Percentiles rank a stretch among this genome's conserved stretches.
phyloP scores from a whole-genome alignment of 2,329 filamentous ascomycete species.

The Dactylellina drechsleri region DNA sequence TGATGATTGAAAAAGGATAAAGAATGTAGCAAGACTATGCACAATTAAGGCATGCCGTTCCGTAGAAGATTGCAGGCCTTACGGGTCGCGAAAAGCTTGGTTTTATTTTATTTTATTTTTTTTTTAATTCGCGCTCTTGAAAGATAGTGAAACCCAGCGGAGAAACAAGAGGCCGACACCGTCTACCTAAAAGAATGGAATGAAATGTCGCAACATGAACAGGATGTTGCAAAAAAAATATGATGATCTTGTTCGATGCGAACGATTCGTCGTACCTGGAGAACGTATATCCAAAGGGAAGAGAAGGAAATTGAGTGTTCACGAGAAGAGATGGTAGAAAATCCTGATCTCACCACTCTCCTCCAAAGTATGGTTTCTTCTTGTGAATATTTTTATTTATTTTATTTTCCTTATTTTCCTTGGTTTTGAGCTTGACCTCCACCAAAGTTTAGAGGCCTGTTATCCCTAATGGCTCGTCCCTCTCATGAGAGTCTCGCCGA shows the following conservation, averaged over 20 bases:
- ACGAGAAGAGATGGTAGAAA: constrained; percentile 48
- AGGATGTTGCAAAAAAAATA: constrained; percentile 34
- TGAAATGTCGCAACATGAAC: constrained; percentile 49
- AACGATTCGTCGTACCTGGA: constrained; percentile 37
- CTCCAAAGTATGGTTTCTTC: constrained; percentile 55
- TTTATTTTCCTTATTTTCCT: constrained; percentile 35
- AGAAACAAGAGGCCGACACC: constrained; percentile 41
- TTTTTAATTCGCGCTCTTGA: constrained; percentile 19
- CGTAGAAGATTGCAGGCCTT: constrained; percentile 25
- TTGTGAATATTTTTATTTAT: constrained; percentile 40
- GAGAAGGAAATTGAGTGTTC: constrained; percentile 12
- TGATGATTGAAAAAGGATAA: constrained; percentile 38
- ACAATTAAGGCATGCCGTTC: constrained; percentile 40
- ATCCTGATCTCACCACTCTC: constrained; percentile 40
- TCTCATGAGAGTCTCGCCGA: constrained; percentile 52
- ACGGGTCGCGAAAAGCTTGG: constrained; percentile 9
- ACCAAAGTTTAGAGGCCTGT: constrained; percentile 29
- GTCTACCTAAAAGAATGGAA: constrained; percentile 55
- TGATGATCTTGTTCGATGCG: constrained; percentile 16
- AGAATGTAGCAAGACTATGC: constrained; percentile 34
- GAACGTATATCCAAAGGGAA: constrained; percentile 31
- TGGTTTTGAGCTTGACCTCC: constrained; percentile 44
- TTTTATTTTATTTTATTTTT: too few species aligned
- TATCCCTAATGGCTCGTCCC: constrained; percentile 53
- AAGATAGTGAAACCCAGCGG: constrained; percentile 26